phyloP scores from a whole-genome alignment of 2,329 filamentous ascomycete species.

The Coniella lustricola region DNA sequence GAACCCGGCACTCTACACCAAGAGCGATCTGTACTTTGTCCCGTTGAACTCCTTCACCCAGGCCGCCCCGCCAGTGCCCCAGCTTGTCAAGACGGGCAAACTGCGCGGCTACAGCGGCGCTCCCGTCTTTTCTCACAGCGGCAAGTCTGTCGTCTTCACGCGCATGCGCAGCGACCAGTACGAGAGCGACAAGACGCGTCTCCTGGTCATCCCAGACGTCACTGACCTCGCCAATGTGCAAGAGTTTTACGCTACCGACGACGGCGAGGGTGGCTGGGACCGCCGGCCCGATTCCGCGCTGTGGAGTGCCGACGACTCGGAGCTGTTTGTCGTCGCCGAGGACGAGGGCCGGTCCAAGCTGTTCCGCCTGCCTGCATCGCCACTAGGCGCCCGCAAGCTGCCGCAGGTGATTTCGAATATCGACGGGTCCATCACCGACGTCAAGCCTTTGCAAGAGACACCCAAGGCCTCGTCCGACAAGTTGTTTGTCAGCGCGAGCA shows the following conservation, averaged over 20 bases:
- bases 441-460: constrained; percentile 41
- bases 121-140: constrained; percentile 69
- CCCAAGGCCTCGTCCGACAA: constrained; percentile 25
- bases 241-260: constrained; percentile 54
- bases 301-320: constrained; percentile 53
- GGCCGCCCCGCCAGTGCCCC: constrained; percentile 40
- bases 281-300: constrained; percentile 47
- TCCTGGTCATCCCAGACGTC: constrained; percentile 59
- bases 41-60: constrained; percentile 56
- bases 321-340: constrained; percentile 69
- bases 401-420: constrained; percentile 42
- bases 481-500: constrained; percentile 61
- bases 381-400: constrained; percentile 38
- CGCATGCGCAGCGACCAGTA: constrained; percentile 73
- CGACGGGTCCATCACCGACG: constrained; percentile 47
- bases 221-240: constrained; percentile 48
- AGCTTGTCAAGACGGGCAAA: constrained; percentile 48
- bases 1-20: constrained; percentile 68
- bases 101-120: constrained; percentile 57
- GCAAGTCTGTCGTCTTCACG: constrained; percentile 65
- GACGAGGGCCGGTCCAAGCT: constrained; percentile 56
- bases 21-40: constrained; percentile 72
- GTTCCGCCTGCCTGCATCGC: constrained; percentile 54
- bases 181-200: constrained; percentile 69
- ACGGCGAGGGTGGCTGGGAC: constrained; percentile 59